Percentiles rank a stretch among this genome's conserved stretches.
Evolutionary conservation across 2,329 filamentous ascomycete genomes (phyloP).

Genomic region (Pestalotiopsis sp.): DNA sequence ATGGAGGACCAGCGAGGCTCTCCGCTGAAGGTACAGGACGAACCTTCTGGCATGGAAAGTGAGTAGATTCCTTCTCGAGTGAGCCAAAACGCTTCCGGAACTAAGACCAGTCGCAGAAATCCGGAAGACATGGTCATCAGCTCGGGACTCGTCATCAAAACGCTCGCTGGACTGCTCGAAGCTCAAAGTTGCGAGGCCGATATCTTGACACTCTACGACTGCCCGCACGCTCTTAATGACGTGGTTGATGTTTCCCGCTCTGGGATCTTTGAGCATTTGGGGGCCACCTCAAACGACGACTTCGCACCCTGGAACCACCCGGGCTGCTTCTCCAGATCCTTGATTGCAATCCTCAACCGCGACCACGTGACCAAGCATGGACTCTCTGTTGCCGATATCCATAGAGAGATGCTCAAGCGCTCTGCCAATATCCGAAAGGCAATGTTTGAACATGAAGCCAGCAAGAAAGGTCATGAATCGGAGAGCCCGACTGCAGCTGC

Average conservation of each 20-base stretch:
- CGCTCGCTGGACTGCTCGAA: conserved; percentile 5
- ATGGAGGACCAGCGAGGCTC: conserved; percentile 8
- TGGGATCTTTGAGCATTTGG: conserved; percentile 11
- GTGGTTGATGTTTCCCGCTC: neutral
- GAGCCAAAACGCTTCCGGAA: neutral
- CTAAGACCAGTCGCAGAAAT: neutral
- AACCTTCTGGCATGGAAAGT: conserved; percentile 13
- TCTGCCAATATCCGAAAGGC: neutral
- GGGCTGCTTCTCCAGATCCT: conserved; percentile 14
- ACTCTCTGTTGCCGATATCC: conserved; percentile 12
- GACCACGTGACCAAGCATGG: neutral
- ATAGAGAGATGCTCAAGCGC: conserved; percentile 11
- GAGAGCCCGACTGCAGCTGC: neutral
- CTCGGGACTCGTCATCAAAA: neutral
- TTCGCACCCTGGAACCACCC: neutral
- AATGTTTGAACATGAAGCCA: neutral
- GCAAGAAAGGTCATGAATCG: neutral
- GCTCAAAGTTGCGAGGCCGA: conserved; percentile 6
- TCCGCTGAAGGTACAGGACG: neutral
- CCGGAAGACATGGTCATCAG: neutral
- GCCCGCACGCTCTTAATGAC: conserved; percentile 1
- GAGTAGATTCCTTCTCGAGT: neutral
- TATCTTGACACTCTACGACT: conserved; percentile 15
- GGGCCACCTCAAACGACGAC: neutral
- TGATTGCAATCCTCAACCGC: conserved; percentile 9